Evolutionary conservation across 257 asterid genomes (phyloP).

Genomic region (Plantago major): DNA sequence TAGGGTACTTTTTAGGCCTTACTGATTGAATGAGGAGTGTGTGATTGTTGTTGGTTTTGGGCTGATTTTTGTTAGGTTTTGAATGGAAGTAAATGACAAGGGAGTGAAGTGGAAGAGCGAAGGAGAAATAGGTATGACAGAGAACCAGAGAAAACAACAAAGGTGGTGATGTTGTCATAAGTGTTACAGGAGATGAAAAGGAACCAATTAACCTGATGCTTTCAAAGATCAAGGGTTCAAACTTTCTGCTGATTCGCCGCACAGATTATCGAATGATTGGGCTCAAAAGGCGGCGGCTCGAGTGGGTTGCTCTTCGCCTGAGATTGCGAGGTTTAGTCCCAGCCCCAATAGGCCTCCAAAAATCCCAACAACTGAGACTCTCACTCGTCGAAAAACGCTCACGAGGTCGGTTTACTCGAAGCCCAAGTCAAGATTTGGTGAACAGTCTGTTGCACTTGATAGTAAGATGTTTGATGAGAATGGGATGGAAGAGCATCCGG

Average conservation of each 20-base stretch:
- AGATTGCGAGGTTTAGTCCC: conserved; percentile 35
- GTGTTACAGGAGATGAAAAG: conserved; percentile 43
- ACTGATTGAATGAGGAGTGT: neutral
- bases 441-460: conserved; percentile 49
- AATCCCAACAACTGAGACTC: conserved; percentile 47
- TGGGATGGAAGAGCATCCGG: conserved; percentile 27
- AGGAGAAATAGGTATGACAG: conserved; percentile 53
- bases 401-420: conserved; percentile 60
- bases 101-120: conserved; percentile 14
- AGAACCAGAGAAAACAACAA: conserved; percentile 37
- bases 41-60: conserved; percentile 1
- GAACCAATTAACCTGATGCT: conserved; percentile 28
- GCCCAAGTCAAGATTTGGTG: conserved; percentile 90
- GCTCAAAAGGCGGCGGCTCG: conserved; percentile 35
- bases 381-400: conserved; percentile 49
- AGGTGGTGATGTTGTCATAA: conserved; percentile 40
- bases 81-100: conserved; percentile 35
- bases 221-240: conserved; percentile 28
- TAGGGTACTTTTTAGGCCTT: neutral
- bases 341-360: conserved; percentile 69
- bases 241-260: conserved; percentile 35
- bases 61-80: conserved; percentile 19
- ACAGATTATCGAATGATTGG: conserved; percentile 32
- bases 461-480: conserved; percentile 31
- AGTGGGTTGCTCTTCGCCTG: conserved; percentile 51